Conservation (phyloP, 1,284 basidiomycete genomes). For the Stygiomarasmius scandens region DNA sequence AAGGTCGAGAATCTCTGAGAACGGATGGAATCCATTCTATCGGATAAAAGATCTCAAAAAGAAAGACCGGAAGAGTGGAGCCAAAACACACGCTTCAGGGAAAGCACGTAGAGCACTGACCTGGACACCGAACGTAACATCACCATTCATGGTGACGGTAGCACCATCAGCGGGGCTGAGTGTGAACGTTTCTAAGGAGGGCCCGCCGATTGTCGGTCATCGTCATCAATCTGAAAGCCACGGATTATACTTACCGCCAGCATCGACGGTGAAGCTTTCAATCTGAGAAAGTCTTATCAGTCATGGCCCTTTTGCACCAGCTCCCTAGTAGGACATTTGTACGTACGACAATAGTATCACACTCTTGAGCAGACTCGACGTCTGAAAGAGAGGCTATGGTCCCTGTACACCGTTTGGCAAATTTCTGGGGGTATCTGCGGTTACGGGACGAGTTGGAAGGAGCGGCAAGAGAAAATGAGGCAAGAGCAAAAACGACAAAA, state of each 20-base stretch:
- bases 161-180: conserved; percentile 9
- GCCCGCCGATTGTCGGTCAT: too few relatives aligned
- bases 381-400: conserved; percentile 6
- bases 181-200: conserved; percentile 8
- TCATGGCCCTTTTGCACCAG: background rate
- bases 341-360: conserved; percentile 8
- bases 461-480: background rate
- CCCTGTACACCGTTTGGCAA: conserved; percentile 11
- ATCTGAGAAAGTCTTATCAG: conserved; percentile 2
- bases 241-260: conserved; percentile 4
- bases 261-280: conserved; percentile 6
- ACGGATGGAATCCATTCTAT: too few relatives aligned
- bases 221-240: background rate
- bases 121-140: conserved; percentile 10
- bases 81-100: too few relatives aligned
- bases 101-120: background rate
- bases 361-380: conserved; percentile 7
- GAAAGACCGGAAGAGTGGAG: too few relatives aligned
- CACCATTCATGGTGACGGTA: conserved; percentile 8
- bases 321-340: background rate
- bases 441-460: background rate
- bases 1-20: too few relatives aligned
- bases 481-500: background rate
- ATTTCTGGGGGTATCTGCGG: background rate
- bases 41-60: too few relatives aligned